Evolutionary conservation across 192 early-diverging fungal species (phyloP).

Genomic region (Mortierella alpina): DNA sequence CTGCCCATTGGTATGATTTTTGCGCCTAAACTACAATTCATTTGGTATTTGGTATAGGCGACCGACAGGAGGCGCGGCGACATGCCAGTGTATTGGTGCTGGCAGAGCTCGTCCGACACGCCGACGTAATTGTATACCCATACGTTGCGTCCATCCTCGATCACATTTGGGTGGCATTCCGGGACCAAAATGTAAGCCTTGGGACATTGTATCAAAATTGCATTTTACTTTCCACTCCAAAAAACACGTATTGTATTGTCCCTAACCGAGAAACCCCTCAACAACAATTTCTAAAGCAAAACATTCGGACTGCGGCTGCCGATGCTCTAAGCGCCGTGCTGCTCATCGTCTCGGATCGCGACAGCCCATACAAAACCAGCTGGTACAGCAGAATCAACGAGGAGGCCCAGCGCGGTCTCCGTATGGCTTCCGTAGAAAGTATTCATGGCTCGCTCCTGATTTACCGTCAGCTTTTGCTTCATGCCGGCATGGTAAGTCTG

Average conservation of each 20-base stretch:
- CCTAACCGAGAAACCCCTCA: not conserved
- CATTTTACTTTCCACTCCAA: not conserved
- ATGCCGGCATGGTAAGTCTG: conserved; percentile 77
- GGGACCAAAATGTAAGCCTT: conserved; percentile 74
- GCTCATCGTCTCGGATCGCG: conserved; percentile 81
- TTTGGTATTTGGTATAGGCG: conserved; percentile 37
- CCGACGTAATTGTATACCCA: conserved; percentile 85
- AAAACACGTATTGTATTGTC: not conserved
- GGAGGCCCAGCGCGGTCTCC: conserved; percentile 81
- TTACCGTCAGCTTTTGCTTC: conserved; percentile 80
- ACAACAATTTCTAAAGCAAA: conserved; percentile 26
- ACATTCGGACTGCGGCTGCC: conserved; percentile 84
- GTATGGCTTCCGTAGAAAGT: conserved; percentile 75
- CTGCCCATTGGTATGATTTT: not conserved
- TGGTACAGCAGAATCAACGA: conserved; percentile 88
- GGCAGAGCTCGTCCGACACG: conserved; percentile 76
- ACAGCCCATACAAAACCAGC: conserved; percentile 65
- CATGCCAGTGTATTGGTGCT: conserved; percentile 87
- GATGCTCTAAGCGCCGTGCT: conserved; percentile 84
- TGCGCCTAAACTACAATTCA: not conserved
- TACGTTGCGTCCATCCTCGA: conserved; percentile 87
- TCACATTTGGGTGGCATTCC: conserved; percentile 83
- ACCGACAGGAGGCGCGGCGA: conserved; percentile 79
- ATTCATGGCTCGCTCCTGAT: conserved; percentile 90
- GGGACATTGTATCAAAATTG: not conserved